These are phyloP conservation scores for Pseudotsuga menziesii DNA, from an alignment of 75 land plant genomes.

Conservation along the genomic window DNA sequence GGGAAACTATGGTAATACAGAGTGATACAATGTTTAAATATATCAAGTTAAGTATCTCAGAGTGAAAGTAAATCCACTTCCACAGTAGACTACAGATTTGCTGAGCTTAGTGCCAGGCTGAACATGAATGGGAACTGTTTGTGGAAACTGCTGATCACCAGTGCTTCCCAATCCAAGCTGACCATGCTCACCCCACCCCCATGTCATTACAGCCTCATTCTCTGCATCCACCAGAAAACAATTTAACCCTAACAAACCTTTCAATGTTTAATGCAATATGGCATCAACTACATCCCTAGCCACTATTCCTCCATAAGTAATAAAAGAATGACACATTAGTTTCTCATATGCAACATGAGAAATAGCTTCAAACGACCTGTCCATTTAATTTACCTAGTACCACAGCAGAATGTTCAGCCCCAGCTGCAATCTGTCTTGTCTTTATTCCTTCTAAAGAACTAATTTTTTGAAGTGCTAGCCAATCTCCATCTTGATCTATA, in stretches of 20 bases:
- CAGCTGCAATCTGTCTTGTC: slow-evolving; percentile 63
- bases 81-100: slow-evolving; percentile 49
- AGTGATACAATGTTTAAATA: background rate
- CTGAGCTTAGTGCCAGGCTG: background rate
- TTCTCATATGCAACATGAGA: background rate
- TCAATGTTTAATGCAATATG: background rate
- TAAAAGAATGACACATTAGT: background rate
- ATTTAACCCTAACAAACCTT: background rate
- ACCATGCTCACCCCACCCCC: slow-evolving; percentile 99
- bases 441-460: slow-evolving; percentile 24
- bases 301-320: background rate
- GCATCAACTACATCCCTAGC: background rate
- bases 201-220: slow-evolving; percentile 62
- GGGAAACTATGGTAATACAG: no score
- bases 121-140: slow-evolving; percentile 33
- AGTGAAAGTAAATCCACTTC: slow-evolving; percentile 81
- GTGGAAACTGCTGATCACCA: slow-evolving; percentile 57
- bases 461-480: background rate
- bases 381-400: slow-evolving; percentile 53
- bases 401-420: slow-evolving; percentile 86
- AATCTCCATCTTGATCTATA: slow-evolving; percentile 3
- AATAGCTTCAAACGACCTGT: background rate
- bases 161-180: slow-evolving; percentile 88
- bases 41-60: slow-evolving; percentile 1
- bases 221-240: slow-evolving; percentile 36